A percentile compares a stretch with the other conserved stretches of the same genome.
Evolutionary conservation across 2,329 filamentous ascomycete species (phyloP).

Genomic region (Ascosphaera aggregata): DNA sequence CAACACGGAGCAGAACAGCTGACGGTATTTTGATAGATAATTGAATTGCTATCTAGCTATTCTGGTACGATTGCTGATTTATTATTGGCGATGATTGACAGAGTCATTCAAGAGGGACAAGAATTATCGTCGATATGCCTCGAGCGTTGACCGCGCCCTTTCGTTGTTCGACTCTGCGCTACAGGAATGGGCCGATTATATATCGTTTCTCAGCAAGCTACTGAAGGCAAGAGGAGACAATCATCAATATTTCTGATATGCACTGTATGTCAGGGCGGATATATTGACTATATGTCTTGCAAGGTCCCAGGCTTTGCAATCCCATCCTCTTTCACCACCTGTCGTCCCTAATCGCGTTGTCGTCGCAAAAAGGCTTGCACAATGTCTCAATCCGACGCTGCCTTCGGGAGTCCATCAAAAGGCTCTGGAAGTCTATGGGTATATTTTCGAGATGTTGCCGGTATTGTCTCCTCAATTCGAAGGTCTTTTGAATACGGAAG

Average conservation of each 20-base stretch:
- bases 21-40: slow-evolving; percentile 34
- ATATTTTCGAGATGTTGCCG: slow-evolving; percentile 62
- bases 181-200: slow-evolving; percentile 99
- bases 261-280: neutral
- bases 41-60: neutral
- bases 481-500: neutral
- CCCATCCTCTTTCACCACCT: slow-evolving; percentile 47
- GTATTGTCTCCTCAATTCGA: neutral
- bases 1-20: slow-evolving; percentile 55
- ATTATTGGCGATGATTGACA: slow-evolving; percentile 6
- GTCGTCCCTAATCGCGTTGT: slow-evolving; percentile 59
- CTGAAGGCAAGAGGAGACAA: slow-evolving; percentile 44
- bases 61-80: no score
- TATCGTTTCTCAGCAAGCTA: slow-evolving; percentile 78
- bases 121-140: slow-evolving; percentile 66
- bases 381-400: slow-evolving; percentile 81
- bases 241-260: slow-evolving; percentile 1
- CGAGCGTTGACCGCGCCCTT: slow-evolving; percentile 66
- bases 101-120: slow-evolving; percentile 32
- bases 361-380: slow-evolving; percentile 75
- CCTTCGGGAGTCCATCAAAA: slow-evolving; percentile 97
- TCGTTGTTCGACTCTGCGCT: slow-evolving; percentile 77
- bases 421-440: slow-evolving; percentile 76
- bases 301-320: slow-evolving; percentile 51
- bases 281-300: slow-evolving; percentile 1